Evolutionary conservation across 2,329 filamentous ascomycete species (phyloP).

Genomic region (Verticillium klebahnii): DNA sequence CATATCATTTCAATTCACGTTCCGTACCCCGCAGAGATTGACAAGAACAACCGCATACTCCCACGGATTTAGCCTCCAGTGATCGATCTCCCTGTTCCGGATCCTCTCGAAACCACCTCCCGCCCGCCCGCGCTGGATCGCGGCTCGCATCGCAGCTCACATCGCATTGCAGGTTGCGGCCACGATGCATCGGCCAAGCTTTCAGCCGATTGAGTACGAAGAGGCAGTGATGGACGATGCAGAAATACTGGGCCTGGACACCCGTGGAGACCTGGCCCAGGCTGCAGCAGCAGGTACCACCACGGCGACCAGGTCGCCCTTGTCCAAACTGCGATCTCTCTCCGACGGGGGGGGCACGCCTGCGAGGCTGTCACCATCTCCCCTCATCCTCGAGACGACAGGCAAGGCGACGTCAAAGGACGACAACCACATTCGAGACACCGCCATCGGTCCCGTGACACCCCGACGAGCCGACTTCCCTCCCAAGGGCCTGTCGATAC

Average conservation of each 20-base stretch:
- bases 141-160: not conserved
- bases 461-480: conserved; percentile 65
- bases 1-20: not conserved
- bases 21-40: not conserved
- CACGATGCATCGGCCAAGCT: not conserved
- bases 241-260: not conserved
- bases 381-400: conserved; percentile 49
- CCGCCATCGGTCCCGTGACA: conserved; percentile 52
- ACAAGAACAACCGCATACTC: not conserved
- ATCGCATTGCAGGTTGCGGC: not conserved
- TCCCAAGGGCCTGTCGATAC: conserved; percentile 61
- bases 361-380: conserved; percentile 52
- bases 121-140: not conserved
- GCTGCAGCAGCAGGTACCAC: conserved; percentile 6
- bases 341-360: conserved; percentile 59
- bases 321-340: conserved; percentile 55
- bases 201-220: conserved; percentile 19
- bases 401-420: conserved; percentile 56
- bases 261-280: conserved; percentile 8
- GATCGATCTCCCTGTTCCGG: not conserved
- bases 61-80: not conserved
- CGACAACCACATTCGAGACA: conserved; percentile 52
- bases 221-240: conserved; percentile 26
- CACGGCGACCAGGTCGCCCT: conserved; percentile 28
- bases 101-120: not conserved